Conservation (phyloP, 306 rosid species). For the Urtica urens region DNA sequence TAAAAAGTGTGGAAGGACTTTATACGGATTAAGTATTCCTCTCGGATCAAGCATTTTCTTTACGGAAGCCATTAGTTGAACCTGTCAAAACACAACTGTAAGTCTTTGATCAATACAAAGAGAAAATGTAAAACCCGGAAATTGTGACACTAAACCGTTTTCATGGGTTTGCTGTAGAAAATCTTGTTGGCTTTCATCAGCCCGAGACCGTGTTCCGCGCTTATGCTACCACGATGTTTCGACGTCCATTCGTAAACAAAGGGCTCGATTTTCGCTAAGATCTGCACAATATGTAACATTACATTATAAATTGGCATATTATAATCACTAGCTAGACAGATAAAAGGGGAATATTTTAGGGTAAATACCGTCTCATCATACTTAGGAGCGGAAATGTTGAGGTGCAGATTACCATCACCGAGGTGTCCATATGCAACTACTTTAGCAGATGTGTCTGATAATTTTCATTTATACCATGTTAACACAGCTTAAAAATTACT, state of each 20-base stretch:
- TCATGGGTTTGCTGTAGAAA: conserved; percentile 63
- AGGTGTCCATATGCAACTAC: conserved; percentile 87
- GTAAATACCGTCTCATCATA: conserved; percentile 62
- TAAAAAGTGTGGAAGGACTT: conserved; percentile 66
- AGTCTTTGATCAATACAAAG: conserved; percentile 4
- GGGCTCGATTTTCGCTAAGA: conserved; percentile 73
- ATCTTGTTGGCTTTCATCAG: conserved; percentile 83
- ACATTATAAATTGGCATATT: too few species aligned
- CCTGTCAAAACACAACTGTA: conserved; percentile 38
- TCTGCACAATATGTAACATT: too few species aligned
- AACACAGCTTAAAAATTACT: too few species aligned
- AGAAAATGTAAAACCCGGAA: not conserved
- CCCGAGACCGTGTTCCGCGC: conserved; percentile 94
- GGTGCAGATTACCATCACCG: conserved; percentile 91
- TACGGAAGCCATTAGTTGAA: conserved; percentile 68
- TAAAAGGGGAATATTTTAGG: too few species aligned
- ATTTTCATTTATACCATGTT: too few species aligned
- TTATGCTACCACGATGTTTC: conserved; percentile 68
- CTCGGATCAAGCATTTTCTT: conserved; percentile 81
- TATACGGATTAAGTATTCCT: conserved; percentile 87
- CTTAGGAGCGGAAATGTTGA: conserved; percentile 62
- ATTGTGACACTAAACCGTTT: conserved; percentile 41
- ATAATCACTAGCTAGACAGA: too few species aligned
- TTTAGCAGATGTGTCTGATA: conserved; percentile 60
- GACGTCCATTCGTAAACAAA: conserved; percentile 96